These are phyloP conservation scores for Malassezia dermatis DNA, from an alignment of 1,284 basidiomycete species.

Conservation along the genomic window DNA sequence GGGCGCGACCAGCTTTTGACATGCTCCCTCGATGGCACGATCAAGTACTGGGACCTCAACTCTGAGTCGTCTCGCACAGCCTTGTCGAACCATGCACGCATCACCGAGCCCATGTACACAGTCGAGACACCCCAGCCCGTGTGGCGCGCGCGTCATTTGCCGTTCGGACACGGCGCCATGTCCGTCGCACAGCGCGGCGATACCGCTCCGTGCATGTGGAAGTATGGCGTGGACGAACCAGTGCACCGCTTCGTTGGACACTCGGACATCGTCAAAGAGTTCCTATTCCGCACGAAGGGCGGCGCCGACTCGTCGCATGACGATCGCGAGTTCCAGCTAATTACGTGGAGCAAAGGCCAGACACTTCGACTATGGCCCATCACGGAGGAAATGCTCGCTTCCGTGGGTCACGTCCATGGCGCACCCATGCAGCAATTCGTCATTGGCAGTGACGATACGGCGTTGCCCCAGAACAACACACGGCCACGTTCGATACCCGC, in stretches of 20 bases:
- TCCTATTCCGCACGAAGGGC: conserved; percentile 74
- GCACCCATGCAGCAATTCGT: conserved; percentile 1
- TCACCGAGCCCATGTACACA: conserved; percentile 46
- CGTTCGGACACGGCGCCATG: conserved; percentile 81
- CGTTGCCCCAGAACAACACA: background rate
- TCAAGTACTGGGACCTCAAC: conserved; percentile 43
- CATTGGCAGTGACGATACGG: background rate
- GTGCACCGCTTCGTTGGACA: conserved; percentile 77
- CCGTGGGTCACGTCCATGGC: conserved; percentile 6
- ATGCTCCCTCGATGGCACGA: conserved; percentile 43
- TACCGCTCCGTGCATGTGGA: conserved; percentile 75
- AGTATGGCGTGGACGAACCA: conserved; percentile 52
- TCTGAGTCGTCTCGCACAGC: conserved; percentile 27
- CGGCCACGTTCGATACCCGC: background rate
- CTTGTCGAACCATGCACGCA: conserved; percentile 30
- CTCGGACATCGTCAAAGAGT: conserved; percentile 89
- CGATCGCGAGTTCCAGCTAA: conserved; percentile 53
- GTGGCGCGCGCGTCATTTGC: conserved; percentile 82
- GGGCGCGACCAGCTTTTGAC: conserved; percentile 43
- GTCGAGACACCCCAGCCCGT: conserved; percentile 77
- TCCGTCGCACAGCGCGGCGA: conserved; percentile 82
- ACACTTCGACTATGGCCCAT: conserved; percentile 79
- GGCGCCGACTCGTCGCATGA: conserved; percentile 47
- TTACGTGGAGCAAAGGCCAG: conserved; percentile 93
- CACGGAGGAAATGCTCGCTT: background rate